These are phyloP conservation scores for Penicillium sp. DNA, from an alignment of 2,329 filamentous ascomycete genomes.

Conservation along the genomic window DNA sequence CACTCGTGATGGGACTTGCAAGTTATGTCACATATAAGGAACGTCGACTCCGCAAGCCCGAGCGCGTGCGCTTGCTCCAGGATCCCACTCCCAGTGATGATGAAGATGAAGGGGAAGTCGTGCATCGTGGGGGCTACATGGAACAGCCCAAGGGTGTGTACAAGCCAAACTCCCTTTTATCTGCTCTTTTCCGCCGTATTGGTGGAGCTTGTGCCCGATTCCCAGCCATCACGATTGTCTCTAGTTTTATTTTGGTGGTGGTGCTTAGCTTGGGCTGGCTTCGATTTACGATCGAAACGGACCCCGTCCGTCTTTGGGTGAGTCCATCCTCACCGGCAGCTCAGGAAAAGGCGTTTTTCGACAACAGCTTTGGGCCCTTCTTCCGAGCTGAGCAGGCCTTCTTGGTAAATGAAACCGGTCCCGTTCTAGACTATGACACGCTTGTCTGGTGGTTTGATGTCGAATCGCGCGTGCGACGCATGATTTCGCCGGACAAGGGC, in stretches of 20 bases:
- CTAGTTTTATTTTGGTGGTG: constrained; percentile 73
- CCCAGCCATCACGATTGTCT: constrained; percentile 78
- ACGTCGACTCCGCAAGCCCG: constrained; percentile 73
- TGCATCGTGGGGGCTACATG: constrained; percentile 74
- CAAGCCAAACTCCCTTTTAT: constrained; percentile 79
- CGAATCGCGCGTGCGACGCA: constrained; percentile 72
- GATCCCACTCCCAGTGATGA: constrained; percentile 84
- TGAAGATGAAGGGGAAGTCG: constrained; percentile 87
- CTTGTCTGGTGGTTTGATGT: constrained; percentile 92
- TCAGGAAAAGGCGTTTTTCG: constrained; percentile 91
- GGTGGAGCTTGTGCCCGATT: constrained; percentile 81
- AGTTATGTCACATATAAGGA: constrained; percentile 77
- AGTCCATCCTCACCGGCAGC: constrained; percentile 89
- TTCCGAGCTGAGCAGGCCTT: constrained; percentile 94
- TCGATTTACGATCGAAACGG: constrained; percentile 83
- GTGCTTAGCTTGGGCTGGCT: constrained; percentile 87
- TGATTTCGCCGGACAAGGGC: constrained; percentile 71
- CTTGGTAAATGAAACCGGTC: constrained; percentile 80
- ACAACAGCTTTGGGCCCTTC: constrained; percentile 90
- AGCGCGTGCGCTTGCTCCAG: constrained; percentile 83
- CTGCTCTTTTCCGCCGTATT: constrained; percentile 76
- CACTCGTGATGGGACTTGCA: constrained; percentile 67
- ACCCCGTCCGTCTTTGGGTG: constrained; percentile 95
- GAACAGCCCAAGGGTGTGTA: constrained; percentile 81
- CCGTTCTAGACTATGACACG: constrained; percentile 86